A percentile compares a stretch with the other conserved stretches of the same genome.
Conservation (phyloP, 345 rosid genomes). For the Eucalyptus curtisii region DNA sequence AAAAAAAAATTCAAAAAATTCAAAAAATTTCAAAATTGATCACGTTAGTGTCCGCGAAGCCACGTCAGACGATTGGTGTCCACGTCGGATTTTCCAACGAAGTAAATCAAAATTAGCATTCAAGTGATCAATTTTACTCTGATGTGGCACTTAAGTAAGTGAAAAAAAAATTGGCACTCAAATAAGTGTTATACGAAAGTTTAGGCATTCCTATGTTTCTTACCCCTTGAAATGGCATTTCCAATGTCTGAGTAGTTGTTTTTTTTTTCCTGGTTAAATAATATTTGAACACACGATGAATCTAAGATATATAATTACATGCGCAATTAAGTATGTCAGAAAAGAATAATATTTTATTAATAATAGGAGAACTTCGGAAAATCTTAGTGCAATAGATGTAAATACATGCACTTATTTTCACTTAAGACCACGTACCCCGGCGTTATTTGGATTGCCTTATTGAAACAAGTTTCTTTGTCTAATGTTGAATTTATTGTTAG, state of each 20-base stretch:
- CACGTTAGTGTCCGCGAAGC: fast-evolving
- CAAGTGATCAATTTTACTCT: too few species aligned
- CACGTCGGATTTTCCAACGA: too few species aligned
- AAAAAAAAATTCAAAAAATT: too few species aligned
- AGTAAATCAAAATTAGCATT: too few species aligned
- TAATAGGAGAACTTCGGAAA: not conserved
- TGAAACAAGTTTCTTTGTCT: not conserved
- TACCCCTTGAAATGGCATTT: too few species aligned
- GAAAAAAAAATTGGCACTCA: not conserved
- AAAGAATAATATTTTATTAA: too few species aligned
- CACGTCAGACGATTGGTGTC: fast-evolving
- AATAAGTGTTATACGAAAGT: too few species aligned
- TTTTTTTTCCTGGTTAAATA: not conserved
- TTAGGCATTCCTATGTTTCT: too few species aligned
- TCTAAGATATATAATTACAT: not conserved
- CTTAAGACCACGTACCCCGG: fast-evolving
- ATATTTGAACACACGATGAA: too few species aligned
- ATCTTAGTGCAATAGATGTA: not conserved
- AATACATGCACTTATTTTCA: not conserved
- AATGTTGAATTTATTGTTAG: too few species aligned
- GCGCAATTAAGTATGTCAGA: not conserved
- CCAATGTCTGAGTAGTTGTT: not conserved
- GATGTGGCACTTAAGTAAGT: too few species aligned
- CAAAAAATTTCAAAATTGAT: too few species aligned
- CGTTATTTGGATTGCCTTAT: not conserved